Percentiles rank a stretch among this genome's conserved stretches.
phyloP scores from a whole-genome alignment of 192 early-diverging fungal genomes.

The Backusella psychrophila region DNA sequence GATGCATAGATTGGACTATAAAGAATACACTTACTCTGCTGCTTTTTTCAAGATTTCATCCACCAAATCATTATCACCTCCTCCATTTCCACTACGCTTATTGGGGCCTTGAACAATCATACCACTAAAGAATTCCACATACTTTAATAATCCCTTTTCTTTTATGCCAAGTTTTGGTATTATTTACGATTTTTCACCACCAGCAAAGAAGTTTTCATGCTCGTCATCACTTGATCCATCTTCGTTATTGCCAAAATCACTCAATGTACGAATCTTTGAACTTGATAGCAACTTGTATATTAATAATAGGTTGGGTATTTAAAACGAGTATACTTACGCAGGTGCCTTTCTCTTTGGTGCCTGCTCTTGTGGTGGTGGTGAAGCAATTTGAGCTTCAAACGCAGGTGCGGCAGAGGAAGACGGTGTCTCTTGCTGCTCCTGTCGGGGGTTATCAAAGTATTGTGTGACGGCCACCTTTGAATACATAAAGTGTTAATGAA shows the following conservation, averaged over 20 bases:
- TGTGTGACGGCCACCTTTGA: slow-evolving; percentile 5
- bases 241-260: slow-evolving; percentile 36
- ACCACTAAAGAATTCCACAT: slow-evolving; percentile 29
- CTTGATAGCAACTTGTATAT: not conserved
- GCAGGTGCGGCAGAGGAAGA: not conserved
- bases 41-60: slow-evolving; percentile 80
- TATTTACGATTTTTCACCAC: slow-evolving; percentile 93
- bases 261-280: slow-evolving; percentile 45
- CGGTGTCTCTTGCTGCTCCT: slow-evolving; percentile 26
- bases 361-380: not conserved
- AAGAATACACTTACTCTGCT: slow-evolving; percentile 47
- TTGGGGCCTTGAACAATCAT: slow-evolving; percentile 49
- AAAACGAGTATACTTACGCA: not conserved
- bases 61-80: slow-evolving; percentile 54
- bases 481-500: not conserved
- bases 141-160: not conserved
- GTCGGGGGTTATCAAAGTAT: slow-evolving; percentile 35
- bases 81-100: slow-evolving; percentile 32
- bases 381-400: not conserved
- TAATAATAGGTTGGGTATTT: not conserved
- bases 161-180: not conserved
- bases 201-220: slow-evolving; percentile 78
- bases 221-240: slow-evolving; percentile 53
- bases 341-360: not conserved
- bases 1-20: not conserved